Evolutionary conservation across 73 alveolate species (phyloP), one percentile per base, ranked within the genome.

Genomic region (Paramecium biaurelia): DNA sequence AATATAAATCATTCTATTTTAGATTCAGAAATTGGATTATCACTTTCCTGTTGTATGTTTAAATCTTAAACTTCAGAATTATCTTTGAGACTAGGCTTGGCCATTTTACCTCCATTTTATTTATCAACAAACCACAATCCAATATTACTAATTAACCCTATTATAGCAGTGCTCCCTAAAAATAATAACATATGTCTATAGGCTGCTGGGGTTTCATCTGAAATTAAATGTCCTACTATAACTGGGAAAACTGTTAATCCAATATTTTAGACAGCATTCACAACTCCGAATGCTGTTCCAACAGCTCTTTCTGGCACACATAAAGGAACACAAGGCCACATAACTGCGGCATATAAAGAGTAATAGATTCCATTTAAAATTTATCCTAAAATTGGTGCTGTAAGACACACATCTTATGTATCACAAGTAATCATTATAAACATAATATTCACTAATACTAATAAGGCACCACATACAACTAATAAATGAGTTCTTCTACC

Each of bases 231-330:
- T 11, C 98, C 97, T 4, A 96, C 98, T 20, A 96, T 57, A 10
- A 93, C 35, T 23, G 97, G 98, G n/a, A 95, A 94, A 18, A 96
- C 34, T n/a, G 96, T 95, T 74, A 92, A 84, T 9, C 98, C 99
- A 30, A 85, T 93, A 67, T 97, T 97, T 49, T 95, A 92, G 12
- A 97, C 93, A 24, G 98, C 96, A 15, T 96, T 94, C 1, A 93
- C 93, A 38, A 97, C 68, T 41, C 98, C 99, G 85, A 95, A 97
- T n/a, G 98, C 99, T 26, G 99, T 85, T 38, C 99, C 99, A 0
- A 97, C 97, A 11, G 96, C 92, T 58, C 87, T 89, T 24, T 98
- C 92, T 59, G 94, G 95, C 23, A 94, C 97, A 11, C 92, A 93
- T 68, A 94, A 95, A 23, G 98, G 98, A 92, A 97, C 92, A 28